phyloP scores from a whole-genome alignment of 129 eudicot species.

The Artemisia argyi region DNA sequence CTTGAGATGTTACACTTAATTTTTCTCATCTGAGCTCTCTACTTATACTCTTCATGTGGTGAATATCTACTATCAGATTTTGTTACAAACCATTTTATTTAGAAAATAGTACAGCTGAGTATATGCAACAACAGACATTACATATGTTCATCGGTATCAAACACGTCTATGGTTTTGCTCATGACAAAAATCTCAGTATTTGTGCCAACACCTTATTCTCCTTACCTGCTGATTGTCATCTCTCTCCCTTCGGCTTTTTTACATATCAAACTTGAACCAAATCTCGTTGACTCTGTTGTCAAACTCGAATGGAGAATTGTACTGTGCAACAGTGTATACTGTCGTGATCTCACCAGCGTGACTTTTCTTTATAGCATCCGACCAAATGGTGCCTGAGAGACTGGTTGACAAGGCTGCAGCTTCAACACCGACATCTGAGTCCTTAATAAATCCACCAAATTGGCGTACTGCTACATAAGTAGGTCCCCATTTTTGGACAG shows the following conservation, averaged over 20 bases:
- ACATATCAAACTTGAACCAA: slow-evolving; percentile 64
- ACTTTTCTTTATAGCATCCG: slow-evolving; percentile 57
- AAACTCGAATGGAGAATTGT: slow-evolving; percentile 90
- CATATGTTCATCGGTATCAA: neutral
- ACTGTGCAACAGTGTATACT: slow-evolving; percentile 70
- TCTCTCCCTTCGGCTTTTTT: slow-evolving; percentile 10
- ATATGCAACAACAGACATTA: neutral
- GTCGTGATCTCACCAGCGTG: slow-evolving; percentile 48
- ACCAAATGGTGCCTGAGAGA: slow-evolving; percentile 70
- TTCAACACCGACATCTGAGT: slow-evolving; percentile 56
- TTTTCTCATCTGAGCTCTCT: no score
- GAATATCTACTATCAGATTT: no score
- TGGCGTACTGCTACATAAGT: slow-evolving; percentile 76
- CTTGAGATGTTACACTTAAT: no score
- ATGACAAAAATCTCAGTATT: neutral
- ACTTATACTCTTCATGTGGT: no score
- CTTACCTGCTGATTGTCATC: neutral
- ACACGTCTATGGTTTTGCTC: neutral
- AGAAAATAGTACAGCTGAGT: no score
- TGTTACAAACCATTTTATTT: no score
- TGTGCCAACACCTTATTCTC: slow-evolving; percentile 4
- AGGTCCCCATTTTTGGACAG: slow-evolving; percentile 64
- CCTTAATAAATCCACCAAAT: slow-evolving; percentile 73
- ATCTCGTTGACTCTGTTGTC: slow-evolving; percentile 81
- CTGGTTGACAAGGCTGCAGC: slow-evolving; percentile 70